Percentiles rank a stretch among this genome's conserved stretches.
Conservation (phyloP, 306 rosid species). For the Medicago truncatula region DNA sequence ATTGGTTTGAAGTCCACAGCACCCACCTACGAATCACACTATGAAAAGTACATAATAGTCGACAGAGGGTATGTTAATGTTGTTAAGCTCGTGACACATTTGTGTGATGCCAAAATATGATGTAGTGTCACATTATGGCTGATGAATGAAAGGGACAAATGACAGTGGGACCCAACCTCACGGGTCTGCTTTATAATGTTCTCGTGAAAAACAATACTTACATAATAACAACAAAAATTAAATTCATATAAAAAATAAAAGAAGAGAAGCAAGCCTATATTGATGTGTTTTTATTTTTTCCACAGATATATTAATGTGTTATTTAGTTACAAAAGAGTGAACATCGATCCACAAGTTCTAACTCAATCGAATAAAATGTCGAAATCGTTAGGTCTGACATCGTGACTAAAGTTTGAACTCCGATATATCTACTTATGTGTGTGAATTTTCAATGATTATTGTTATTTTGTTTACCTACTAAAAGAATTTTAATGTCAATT, state of each 20-base stretch:
- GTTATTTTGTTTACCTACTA: no score
- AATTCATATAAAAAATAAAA: not conserved
- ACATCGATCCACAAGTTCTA: no score
- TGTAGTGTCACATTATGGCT: not conserved
- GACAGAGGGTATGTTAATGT: not conserved
- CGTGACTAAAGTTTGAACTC: no score
- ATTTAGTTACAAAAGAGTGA: no score
- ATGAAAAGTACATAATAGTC: slow-evolving; percentile 4
- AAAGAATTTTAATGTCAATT: no score
- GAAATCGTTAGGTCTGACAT: no score
- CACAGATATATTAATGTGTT: no score
- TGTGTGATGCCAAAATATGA: not conserved
- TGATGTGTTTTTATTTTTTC: no score
- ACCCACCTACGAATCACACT: not conserved
- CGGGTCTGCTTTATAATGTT: slow-evolving; percentile 29
- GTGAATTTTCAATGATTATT: no score
- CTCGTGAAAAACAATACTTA: not conserved
- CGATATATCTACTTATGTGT: no score
- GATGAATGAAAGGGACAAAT: slow-evolving; percentile 22
- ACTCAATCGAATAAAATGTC: no score
- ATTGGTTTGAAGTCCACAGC: not conserved
- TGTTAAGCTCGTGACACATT: slow-evolving; percentile 32
- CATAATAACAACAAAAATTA: not conserved
- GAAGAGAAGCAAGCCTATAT: not conserved
- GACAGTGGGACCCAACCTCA: slow-evolving; percentile 15